Evolutionary conservation across 2,329 filamentous ascomycete species (phyloP), one percentile per base, ranked within the genome.

Genomic region (Arthroderma uncinatum): DNA sequence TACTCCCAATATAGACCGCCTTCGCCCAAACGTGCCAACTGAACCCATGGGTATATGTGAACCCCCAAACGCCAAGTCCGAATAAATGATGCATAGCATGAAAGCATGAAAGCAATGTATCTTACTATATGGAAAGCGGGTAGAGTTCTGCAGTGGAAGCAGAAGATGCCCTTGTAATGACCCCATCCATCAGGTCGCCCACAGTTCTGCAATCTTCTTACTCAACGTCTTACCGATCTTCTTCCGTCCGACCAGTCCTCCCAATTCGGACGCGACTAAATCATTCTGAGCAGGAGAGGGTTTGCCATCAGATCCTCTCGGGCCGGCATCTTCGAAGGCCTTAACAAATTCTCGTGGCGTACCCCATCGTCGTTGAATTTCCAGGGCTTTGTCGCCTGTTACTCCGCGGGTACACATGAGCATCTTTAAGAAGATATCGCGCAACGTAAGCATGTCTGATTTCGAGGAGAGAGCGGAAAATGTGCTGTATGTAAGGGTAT

Each of bases 361-460:
- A 62, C 78, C 81, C 86, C 87, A 93, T n/a, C 78, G 73, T 62
- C 82, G 83, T 66, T 92, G 87, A 10, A 93, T 89, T 70, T 89
- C 87, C 4, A 91, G 70, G 0, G 88, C 88, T 64, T 87, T 88
- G 63, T 91, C 87, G 2, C 85, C 86, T 0, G 85, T 87, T 10
- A 93, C 76, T 1, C 86, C 86, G 56, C 80, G 80, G 1, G 81
- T 88, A 61, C 85, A 89, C 87, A 93, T 90, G 52, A 93, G 78
- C 87, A 93, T 92, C 70, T 91, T 91, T 25, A 93, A 73, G 63
- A 82, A 92, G 0, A 91, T 70, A 64, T 93, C 88, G 57, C 86
- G 77, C 8, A 92, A 73, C 0, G 86, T 87, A 63, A 89, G 80
- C 58, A 80, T 80, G 55, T 87, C 85, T 0, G 85, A 88, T 69